phyloP scores from a whole-genome alignment of 192 early-diverging fungal genomes.

The Chytriomyces sp. region DNA sequence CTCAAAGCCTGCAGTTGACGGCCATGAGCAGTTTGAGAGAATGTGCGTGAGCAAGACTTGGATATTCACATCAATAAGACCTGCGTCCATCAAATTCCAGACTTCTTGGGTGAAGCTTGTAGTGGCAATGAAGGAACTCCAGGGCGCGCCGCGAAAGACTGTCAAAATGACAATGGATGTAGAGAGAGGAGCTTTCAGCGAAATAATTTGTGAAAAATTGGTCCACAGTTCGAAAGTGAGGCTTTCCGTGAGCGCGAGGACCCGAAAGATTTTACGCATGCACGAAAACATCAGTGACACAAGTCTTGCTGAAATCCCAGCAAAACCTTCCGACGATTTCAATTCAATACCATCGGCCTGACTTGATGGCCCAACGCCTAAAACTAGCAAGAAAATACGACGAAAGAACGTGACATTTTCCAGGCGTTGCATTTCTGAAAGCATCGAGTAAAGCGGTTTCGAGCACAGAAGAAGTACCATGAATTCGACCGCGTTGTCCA shows the following conservation, averaged over 20 bases:
- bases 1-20: not conserved
- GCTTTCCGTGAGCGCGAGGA: not conserved
- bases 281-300: not conserved
- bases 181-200: constrained; percentile 1
- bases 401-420: not conserved
- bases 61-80: not conserved
- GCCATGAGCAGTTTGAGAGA: constrained; percentile 3
- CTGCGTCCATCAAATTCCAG: constrained; percentile 12
- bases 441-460: constrained; percentile 27
- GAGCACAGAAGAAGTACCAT: constrained; percentile 12
- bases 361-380: not conserved
- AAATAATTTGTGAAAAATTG: not conserved
- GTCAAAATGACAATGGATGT: not conserved
- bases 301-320: not conserved
- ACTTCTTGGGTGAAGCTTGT: not conserved
- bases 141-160: not conserved
- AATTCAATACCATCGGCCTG: not conserved
- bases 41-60: not conserved
- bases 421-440: constrained; percentile 8
- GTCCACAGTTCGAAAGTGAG: constrained; percentile 14
- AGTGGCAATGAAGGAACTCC: constrained; percentile 6
- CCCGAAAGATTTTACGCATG: not conserved
- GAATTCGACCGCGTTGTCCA: not conserved
- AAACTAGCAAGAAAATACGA: not conserved
- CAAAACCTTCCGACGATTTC: constrained; percentile 4